phyloP scores from a whole-genome alignment of 495 filamentous ascomycete species.

The Hapsidospora chrysogenum region DNA sequence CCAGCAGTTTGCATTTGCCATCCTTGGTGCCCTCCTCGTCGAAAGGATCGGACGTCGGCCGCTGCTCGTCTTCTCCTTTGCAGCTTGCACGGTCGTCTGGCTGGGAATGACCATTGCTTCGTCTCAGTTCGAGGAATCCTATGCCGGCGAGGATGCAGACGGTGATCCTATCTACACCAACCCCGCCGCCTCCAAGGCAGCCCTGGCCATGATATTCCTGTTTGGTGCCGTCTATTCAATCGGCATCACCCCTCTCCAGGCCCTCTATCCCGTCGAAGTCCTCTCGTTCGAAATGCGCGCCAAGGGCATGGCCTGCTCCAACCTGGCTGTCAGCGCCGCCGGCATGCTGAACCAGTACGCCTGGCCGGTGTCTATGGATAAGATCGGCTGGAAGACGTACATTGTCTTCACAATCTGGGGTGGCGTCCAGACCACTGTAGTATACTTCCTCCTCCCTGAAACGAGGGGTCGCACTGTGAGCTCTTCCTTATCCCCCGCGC shows the following conservation, averaged over 20 bases:
- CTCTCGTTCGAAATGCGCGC: constrained; percentile 36
- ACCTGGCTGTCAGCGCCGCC: constrained; percentile 23
- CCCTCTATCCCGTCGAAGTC: constrained; percentile 33
- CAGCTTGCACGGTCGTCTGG: constrained; percentile 28
- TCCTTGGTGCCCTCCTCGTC: constrained; percentile 36
- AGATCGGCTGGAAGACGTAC: constrained; percentile 15
- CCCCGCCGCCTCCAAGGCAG: constrained; percentile 26
- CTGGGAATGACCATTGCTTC: constrained; percentile 32
- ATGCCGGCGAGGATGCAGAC: constrained; percentile 29
- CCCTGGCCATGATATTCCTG: constrained; percentile 39
- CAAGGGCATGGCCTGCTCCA: constrained; percentile 39
- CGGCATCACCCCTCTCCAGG: constrained; percentile 46
- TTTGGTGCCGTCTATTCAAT: constrained; percentile 49
- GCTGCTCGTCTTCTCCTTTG: constrained; percentile 38
- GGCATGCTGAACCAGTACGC: constrained; percentile 28
- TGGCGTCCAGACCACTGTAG: constrained; percentile 26
- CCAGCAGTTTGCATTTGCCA: constrained; percentile 21
- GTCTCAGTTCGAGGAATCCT: constrained; percentile 13
- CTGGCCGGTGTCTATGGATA: constrained; percentile 10
- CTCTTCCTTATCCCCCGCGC: constrained; percentile 12
- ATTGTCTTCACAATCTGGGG: constrained; percentile 38
- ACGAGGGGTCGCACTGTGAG: constrained; percentile 36
- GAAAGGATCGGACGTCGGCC: constrained; percentile 37
- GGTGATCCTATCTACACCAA: constrained; percentile 17
- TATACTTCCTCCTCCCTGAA: constrained; percentile 48